Evolutionary conservation across 345 rosid species (phyloP), one percentile per base, ranked within the genome.

Genomic region (Ricinus communis): DNA sequence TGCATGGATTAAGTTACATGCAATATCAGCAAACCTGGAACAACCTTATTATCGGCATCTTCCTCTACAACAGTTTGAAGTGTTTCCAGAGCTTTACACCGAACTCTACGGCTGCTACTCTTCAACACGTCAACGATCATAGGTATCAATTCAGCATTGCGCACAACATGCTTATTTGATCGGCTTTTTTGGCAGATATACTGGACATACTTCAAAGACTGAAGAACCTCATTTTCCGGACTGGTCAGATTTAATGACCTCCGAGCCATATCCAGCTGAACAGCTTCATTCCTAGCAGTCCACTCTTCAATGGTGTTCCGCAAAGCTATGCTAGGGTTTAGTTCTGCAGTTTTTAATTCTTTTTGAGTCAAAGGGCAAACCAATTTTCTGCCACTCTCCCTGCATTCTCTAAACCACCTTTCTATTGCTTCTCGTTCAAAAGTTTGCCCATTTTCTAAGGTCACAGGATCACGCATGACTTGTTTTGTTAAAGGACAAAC

Each of bases 351-450:
- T 76, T 78, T 90, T 22, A 92, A 75, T 79, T 87, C 87, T 76
- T 85, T 82, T 13, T 72, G 83, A 10, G 99, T 91, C 77, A 89
- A 62, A 14, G 99, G 99, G 80, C 99, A 95, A 51, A 79, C 83
- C n/a, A 80, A 30, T 71, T 77, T 85, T 66, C 68, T 85, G 18
- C 93, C 93, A 22, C 69, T 87, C 55, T 87, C 87, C 31, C 58
- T 80, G 79, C 97, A 91, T 79, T 89, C 93, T 61, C 79, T 81
- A 74, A 95, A 90, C 97, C 97, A 91, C 54, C 78, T 88, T 81
- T 91, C 98, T 12, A 94, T 86, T 1, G 97, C 97, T 76, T 82
- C 91, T 46, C 98, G 95, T 68, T 95, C 99, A 70, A 90, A 95
- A 18, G 96, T 90, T 70, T 85, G 93, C 28, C 97, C 97, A 62